phyloP scores from a whole-genome alignment of 768 basidiomycete genomes.

The Psilocybe cyanescens region DNA sequence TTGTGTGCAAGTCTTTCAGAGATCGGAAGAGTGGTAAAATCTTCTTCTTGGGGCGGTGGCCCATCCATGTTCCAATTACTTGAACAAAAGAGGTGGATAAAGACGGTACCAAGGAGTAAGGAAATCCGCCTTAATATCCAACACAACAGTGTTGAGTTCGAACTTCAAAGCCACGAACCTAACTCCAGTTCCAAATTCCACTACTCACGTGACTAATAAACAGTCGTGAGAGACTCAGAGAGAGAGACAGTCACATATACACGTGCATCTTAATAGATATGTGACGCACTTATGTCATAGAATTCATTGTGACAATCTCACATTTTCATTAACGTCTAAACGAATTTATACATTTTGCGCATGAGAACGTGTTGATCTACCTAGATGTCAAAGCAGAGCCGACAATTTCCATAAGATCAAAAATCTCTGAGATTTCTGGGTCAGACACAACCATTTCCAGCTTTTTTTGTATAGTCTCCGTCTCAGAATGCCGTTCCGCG shows the following conservation, averaged over 20 bases:
- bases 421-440: slow-evolving; percentile 54
- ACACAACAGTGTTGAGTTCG: neutral
- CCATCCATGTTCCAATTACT: slow-evolving; percentile 71
- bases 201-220: neutral
- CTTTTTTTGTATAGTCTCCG: slow-evolving; percentile 42
- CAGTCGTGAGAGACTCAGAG: neutral
- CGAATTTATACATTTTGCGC: neutral
- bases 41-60: slow-evolving; percentile 90
- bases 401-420: slow-evolving; percentile 61
- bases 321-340: no score
- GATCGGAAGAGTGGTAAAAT: slow-evolving; percentile 81
- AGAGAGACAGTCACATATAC: neutral
- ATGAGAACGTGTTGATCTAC: slow-evolving; percentile 10
- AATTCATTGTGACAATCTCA: no score
- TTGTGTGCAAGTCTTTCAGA: slow-evolving; percentile 87
- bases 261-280: neutral
- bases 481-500: slow-evolving; percentile 50
- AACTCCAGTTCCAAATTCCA: slow-evolving; percentile 9
- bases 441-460: slow-evolving; percentile 51
- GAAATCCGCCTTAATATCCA: neutral
- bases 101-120: slow-evolving; percentile 8
- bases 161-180: neutral
- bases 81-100: slow-evolving; percentile 17
- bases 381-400: slow-evolving; percentile 57
- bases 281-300: neutral